These are phyloP conservation scores for Teunomyces kruisii DNA, from an alignment of 805 yeast species.

Conservation along the genomic window DNA sequence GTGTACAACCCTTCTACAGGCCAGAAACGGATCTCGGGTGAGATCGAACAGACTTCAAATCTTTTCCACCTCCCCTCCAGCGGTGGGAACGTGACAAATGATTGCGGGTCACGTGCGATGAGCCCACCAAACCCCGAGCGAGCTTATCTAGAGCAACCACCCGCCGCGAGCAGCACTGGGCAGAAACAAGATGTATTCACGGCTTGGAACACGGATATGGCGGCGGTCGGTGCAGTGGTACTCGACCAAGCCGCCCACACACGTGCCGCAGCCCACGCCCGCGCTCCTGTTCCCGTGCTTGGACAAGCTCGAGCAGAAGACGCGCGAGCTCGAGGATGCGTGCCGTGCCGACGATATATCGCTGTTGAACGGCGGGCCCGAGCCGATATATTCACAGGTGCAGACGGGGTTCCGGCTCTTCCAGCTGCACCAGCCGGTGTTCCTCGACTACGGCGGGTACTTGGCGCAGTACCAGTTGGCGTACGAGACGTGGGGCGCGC, in stretches of 20 bases:
- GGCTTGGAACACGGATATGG: background rate
- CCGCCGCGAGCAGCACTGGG: too few relatives aligned
- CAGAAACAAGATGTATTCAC: background rate
- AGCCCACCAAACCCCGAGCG: too few relatives aligned
- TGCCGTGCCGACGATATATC: conserved; percentile 17
- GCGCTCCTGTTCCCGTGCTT: conserved; percentile 81
- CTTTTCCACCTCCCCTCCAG: too few relatives aligned
- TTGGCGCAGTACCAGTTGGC: conserved; percentile 79
- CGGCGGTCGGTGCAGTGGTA: background rate
- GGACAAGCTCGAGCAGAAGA: conserved; percentile 67
- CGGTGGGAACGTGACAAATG: too few relatives aligned
- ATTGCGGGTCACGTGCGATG: too few relatives aligned
- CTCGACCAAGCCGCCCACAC: conserved; percentile 4
- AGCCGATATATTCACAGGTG: conserved; percentile 76
- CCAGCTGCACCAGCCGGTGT: conserved; percentile 56
- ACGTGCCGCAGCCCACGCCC: conserved; percentile 48
- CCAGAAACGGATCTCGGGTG: too few relatives aligned
- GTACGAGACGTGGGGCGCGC: conserved; percentile 86
- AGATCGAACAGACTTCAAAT: too few relatives aligned
- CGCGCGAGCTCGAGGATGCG: conserved; percentile 30
- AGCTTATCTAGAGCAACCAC: too few relatives aligned
- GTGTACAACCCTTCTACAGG: too few relatives aligned
- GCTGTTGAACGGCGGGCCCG: conserved; percentile 70
- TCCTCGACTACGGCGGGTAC: conserved; percentile 78
- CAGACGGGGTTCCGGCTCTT: conserved; percentile 64